Conservation (phyloP, 257 asterid species). For the Ligustrum vulgare region DNA sequence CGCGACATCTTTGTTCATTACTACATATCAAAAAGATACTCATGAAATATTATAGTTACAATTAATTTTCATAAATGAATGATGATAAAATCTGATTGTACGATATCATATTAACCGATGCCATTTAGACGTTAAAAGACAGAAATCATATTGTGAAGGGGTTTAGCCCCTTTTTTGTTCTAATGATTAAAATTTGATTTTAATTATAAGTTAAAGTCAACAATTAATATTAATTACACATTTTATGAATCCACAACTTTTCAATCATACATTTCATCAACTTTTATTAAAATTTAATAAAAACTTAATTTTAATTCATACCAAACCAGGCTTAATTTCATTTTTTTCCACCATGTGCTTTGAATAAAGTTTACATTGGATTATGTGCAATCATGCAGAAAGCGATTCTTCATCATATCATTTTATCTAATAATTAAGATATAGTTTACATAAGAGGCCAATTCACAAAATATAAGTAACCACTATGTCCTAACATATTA, state of each 20-base stretch:
- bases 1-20: too few species aligned
- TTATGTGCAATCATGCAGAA: constrained; percentile 10
- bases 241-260: too few species aligned
- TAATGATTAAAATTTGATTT: too few species aligned
- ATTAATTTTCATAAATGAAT: neutral
- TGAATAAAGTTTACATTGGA: constrained; percentile 16
- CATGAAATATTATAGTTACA: neutral
- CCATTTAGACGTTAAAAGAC: neutral
- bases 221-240: too few species aligned
- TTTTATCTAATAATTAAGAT: constrained; percentile 17
- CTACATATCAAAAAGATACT: too few species aligned
- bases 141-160: neutral
- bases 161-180: too few species aligned
- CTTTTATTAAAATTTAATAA: too few species aligned
- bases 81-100: neutral
- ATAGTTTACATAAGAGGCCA: constrained; percentile 22
- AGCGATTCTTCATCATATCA: constrained; percentile 11
- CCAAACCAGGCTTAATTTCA: too few species aligned
- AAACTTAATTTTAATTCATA: too few species aligned
- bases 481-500: constrained; percentile 22
- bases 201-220: too few species aligned
- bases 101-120: neutral
- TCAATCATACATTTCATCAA: too few species aligned
- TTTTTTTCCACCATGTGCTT: constrained; percentile 20
- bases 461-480: constrained; percentile 13